These are phyloP conservation scores for Nymphaea thermarum DNA, from an alignment of 164 flowering plant species.

Conservation along the genomic window DNA sequence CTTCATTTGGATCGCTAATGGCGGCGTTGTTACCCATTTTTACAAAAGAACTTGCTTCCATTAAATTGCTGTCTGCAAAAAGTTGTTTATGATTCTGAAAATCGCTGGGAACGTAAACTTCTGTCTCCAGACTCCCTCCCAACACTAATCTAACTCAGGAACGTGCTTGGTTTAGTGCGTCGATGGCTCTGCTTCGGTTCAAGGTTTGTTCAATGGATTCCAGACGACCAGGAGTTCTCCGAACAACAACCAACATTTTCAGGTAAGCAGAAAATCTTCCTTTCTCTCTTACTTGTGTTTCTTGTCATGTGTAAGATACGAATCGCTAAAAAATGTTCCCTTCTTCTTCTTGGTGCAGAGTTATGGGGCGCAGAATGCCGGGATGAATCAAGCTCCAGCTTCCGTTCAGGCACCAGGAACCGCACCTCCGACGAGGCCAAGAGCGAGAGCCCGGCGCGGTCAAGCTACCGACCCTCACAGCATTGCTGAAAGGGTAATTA, in stretches of 20 bases:
- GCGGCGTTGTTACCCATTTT: too few species aligned
- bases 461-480: conserved; percentile 99
- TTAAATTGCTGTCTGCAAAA: too few species aligned
- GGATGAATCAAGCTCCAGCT: conserved; percentile 30
- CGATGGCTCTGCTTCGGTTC: conserved; percentile 44
- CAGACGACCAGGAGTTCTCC: conserved; percentile 31
- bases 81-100: too few species aligned
- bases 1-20: too few species aligned
- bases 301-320: background rate
- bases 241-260: conserved; percentile 33
- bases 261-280: conserved; percentile 22
- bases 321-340: background rate
- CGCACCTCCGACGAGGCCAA: conserved; percentile 42
- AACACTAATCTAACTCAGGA: background rate
- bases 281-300: background rate
- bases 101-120: too few species aligned
- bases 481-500: conserved; percentile 81
- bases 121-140: too few species aligned
- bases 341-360: conserved; percentile 13
- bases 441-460: conserved; percentile 90
- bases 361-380: conserved; percentile 26
- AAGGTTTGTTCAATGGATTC: conserved; percentile 50
- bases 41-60: too few species aligned
- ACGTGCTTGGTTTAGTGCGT: conserved; percentile 4
- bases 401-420: conserved; percentile 24